phyloP scores from a whole-genome alignment of 2,329 filamentous ascomycete genomes.

The Sporothrix brasiliensis region DNA sequence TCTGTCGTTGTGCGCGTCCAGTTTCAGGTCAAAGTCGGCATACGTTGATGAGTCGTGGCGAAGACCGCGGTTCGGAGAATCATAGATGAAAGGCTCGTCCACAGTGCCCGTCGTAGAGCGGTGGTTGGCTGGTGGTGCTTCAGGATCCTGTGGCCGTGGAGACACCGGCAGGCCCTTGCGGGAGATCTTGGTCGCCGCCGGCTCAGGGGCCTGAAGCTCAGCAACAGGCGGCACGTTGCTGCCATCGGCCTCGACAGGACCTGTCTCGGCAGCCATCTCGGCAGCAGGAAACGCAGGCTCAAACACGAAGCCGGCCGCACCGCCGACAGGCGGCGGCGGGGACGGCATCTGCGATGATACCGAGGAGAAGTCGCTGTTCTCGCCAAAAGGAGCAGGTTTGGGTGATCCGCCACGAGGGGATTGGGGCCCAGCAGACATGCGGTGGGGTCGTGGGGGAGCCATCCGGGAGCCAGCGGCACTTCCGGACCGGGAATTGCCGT shows the following conservation, averaged over 20 bases:
- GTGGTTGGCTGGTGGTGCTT: background rate
- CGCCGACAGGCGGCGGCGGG: constrained; percentile 32
- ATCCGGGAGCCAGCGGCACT: constrained; percentile 38
- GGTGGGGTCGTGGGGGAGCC: constrained; percentile 40
- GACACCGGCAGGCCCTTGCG: constrained; percentile 37
- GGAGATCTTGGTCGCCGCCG: constrained; percentile 40
- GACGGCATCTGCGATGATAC: constrained; percentile 25
- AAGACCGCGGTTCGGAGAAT: constrained; percentile 30
- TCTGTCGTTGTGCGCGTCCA: constrained; percentile 22
- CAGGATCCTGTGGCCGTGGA: constrained; percentile 22
- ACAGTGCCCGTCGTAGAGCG: constrained; percentile 33
- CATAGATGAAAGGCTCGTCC: constrained; percentile 37
- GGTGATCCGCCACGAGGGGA: constrained; percentile 51
- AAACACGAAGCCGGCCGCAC: constrained; percentile 26
- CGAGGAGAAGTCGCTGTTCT: background rate
- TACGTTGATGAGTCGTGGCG: constrained; percentile 31
- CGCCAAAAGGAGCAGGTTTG: constrained; percentile 41
- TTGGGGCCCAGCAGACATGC: constrained; percentile 48
- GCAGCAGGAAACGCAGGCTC: constrained; percentile 48
- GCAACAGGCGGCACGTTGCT: constrained; percentile 39
- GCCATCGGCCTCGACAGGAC: constrained; percentile 38
- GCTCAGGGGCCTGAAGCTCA: constrained; percentile 46
- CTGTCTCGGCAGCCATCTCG: constrained; percentile 38
- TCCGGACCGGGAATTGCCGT: constrained; percentile 30
- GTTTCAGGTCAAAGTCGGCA: constrained; percentile 28